phyloP scores from a whole-genome alignment of 2,329 filamentous ascomycete species.

The Ambrosiella cleistominuta region DNA sequence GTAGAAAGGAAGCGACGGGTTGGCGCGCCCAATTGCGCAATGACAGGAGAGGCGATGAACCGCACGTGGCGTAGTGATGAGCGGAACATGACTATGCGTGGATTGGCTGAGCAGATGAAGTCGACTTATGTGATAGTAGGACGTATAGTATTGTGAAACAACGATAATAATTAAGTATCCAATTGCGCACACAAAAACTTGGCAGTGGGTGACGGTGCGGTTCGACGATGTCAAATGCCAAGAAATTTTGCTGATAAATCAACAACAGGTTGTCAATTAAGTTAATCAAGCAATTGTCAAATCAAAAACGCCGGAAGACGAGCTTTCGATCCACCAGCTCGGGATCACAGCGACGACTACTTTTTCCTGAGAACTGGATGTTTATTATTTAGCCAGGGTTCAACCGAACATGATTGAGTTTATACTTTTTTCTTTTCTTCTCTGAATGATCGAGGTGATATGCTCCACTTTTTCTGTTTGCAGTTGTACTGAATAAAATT shows the following conservation, averaged over 20 bases:
- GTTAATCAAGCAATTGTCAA: background rate
- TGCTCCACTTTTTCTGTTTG: background rate
- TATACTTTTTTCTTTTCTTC: background rate
- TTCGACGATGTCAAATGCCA: too few relatives aligned
- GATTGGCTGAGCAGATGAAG: background rate
- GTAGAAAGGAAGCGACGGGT: slow-evolving; percentile 28
- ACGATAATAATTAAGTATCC: background rate
- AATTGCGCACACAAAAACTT: background rate
- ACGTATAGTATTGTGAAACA: background rate
- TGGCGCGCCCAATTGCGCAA: slow-evolving; percentile 12
- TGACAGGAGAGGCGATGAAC: background rate
- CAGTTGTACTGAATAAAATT: background rate
- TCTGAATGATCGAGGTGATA: background rate
- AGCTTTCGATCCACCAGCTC: background rate
- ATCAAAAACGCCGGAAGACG: background rate
- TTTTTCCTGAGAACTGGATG: background rate
- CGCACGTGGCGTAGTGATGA: slow-evolving; percentile 13
- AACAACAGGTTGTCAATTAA: background rate
- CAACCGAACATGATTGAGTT: background rate
- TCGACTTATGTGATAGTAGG: background rate
- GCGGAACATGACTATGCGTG: slow-evolving; percentile 10
- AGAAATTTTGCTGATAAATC: background rate
- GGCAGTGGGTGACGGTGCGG: too few relatives aligned
- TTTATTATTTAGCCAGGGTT: background rate
- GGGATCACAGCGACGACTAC: background rate